Base-by-base conservation (phyloP, 1,284 basidiomycete genomes). In the Sporisorium reilianum region DNA sequence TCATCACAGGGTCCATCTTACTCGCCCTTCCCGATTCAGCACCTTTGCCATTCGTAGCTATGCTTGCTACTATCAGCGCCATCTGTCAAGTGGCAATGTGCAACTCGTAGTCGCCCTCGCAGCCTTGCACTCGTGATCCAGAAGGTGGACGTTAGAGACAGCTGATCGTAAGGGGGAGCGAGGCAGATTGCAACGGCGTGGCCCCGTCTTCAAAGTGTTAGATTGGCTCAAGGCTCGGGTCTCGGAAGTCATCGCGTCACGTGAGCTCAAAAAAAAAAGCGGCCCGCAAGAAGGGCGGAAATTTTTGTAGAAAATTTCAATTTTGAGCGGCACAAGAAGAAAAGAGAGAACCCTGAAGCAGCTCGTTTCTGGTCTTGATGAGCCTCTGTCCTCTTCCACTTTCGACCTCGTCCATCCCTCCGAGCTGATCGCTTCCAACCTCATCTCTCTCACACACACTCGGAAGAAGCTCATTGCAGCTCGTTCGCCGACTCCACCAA, bases 271-370 rank as follows among this genome's bases (percentile, higher is more conserved):
- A 48, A 48, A 36, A 57, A 40, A n/a, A n/a, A n/a, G n/a, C n/a
- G 55, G 30, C 10, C 3, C 51, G 52, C 63, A 50, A 38, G 46
- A 36, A 42, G 32, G 14, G 48, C n/a, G 53, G 61, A 57, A 70
- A 59, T 64, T 70, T 64, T 64, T 34, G 44, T 38, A 40, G 54
- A 64, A 70, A 69, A 60, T 60, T 69, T 69, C 58, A 32, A 36
- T 16, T 51, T 45, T 26, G 30, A 25, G 48, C 20, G 22, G 52
- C 32, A 30, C 28, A 58, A 32, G 40, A 48, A 34, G 30, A 28
- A 36, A 32, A 34, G n/a, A n/a, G n/a, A 62, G 64, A 58, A 64
- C 66, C 66, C 61, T 69, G 51, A 63, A 12, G 23, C 10, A n/a
- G n/a, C n/a, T n/a, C 5, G 38, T 25, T 25, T 36, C 23, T 3